Conservation (phyloP, 805 yeast genomes). For the Kregervanrija delftensis region DNA sequence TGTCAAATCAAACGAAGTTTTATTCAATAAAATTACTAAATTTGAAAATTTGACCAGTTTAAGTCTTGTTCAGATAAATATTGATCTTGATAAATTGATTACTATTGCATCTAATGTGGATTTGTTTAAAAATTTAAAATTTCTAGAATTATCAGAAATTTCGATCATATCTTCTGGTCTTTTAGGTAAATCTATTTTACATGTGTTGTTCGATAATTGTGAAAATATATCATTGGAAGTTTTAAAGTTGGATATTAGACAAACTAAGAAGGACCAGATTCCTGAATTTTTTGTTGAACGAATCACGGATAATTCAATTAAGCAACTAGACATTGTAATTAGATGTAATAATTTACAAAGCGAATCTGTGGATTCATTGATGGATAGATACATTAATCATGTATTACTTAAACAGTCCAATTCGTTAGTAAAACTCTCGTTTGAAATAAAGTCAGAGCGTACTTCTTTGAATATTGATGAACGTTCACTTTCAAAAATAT, state of each 20-base stretch:
- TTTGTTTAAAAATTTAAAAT: constrained; percentile 8
- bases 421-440: constrained; percentile 18
- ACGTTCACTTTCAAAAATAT: constrained; percentile 12
- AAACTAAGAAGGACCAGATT: constrained; percentile 13
- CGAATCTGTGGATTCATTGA: constrained; percentile 10
- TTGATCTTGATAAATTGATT: constrained; percentile 1
- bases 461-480: constrained; percentile 15
- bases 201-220: constrained; percentile 5
- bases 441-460: constrained; percentile 18
- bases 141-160: constrained; percentile 12
- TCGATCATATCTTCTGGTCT: constrained; percentile 8
- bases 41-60: constrained; percentile 4
- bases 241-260: constrained; percentile 18
- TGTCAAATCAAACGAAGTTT: neutral
- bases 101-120: neutral
- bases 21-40: neutral
- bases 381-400: constrained; percentile 13
- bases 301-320: constrained; percentile 13
- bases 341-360: constrained; percentile 16
- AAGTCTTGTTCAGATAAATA: constrained; percentile 9
- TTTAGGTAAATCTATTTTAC: constrained; percentile 9
- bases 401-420: constrained; percentile 7
- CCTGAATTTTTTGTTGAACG: constrained; percentile 11
- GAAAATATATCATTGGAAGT: constrained; percentile 2
- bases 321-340: constrained; percentile 18